Evolutionary conservation across 2,329 filamentous ascomycete genomes (phyloP), one percentile per base, ranked within the genome.

Genomic region (Zasmidium angulare): DNA sequence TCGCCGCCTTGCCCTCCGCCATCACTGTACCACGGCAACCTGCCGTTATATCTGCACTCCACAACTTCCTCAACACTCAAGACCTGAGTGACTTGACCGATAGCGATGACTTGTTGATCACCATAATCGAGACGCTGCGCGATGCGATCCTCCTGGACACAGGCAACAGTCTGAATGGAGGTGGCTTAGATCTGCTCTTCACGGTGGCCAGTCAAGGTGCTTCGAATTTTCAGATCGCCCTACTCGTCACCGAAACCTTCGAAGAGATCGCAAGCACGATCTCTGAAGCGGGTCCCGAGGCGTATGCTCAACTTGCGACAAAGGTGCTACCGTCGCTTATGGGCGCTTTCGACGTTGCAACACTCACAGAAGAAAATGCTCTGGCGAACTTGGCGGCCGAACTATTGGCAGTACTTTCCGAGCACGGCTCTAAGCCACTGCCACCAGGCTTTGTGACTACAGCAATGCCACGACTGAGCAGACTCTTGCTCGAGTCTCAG

Each of bases 41-140:
- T 1, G 76, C 81, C 4, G 83, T 89, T 51, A 81, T 89, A 61
- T 75, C 78, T 1, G 81, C 86, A 21, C 80, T 91, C 46, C 84
- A 84, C 1, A 81, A 88, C 36, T 99, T 93, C 75, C 83, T 98
- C 66, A 84, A 88, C 48, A 80, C 84, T 17, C 92, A 93, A 72
- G 92, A 97, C 69, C 81, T 95, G 51, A 85, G 84, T 54, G 93
- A 97, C 19, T 83, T 96, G 50, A 87, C 89, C 56, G 93, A 97
- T 63, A 90, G 90, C 11, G 93, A 98, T 67, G 95, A 99, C 74
- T 84, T 98, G 56, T 86, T 97, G 66, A 90, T 96, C 14, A 93
- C 93, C 0, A 81, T 99, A 29, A 89, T 93, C 4, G 92, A 97
- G 75, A 89, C 93, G 0, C 81, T 98, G 2, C 86, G 91, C 53